Conservation (phyloP, 2,329 filamentous ascomycete genomes). For the Alternaria conjuncta region DNA sequence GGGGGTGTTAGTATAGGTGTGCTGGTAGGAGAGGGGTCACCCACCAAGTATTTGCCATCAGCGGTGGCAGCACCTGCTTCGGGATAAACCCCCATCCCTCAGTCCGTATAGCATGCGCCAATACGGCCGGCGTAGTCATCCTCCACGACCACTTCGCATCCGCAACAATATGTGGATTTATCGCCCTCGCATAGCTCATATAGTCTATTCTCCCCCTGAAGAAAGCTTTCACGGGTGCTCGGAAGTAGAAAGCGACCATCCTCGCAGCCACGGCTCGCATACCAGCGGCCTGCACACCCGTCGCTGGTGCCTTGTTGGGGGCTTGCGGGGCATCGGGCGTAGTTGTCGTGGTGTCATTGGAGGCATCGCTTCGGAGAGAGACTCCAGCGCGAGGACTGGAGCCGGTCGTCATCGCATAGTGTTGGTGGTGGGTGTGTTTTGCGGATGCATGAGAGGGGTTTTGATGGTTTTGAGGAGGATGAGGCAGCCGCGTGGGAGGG, state of each 20-base stretch:
- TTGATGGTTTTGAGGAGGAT: not conserved
- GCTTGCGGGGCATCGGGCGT: slow-evolving; percentile 31
- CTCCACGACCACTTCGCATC: slow-evolving; percentile 64
- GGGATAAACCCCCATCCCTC: slow-evolving; percentile 77
- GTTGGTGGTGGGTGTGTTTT: slow-evolving; percentile 22
- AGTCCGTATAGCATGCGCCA: slow-evolving; percentile 70
- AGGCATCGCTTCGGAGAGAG: slow-evolving; percentile 24
- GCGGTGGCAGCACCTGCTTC: slow-evolving; percentile 76
- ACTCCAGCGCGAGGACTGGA: slow-evolving; percentile 45
- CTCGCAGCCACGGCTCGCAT: slow-evolving; percentile 84
- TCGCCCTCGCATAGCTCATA: slow-evolving; percentile 67
- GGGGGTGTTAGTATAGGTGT: slow-evolving; percentile 10
- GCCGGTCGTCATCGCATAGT: slow-evolving; percentile 48
- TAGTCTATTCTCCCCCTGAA: slow-evolving; percentile 91
- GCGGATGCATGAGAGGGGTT: slow-evolving; percentile 24
- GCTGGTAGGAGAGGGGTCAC: not conserved
- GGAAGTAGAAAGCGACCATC: slow-evolving; percentile 87
- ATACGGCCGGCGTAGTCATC: slow-evolving; percentile 72
- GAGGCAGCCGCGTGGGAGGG: slow-evolving; percentile 20
- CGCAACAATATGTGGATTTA: slow-evolving; percentile 62
- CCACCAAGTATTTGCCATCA: slow-evolving; percentile 73
- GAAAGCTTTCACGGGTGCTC: slow-evolving; percentile 89
- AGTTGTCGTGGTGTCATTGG: slow-evolving; percentile 17
- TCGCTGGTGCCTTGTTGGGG: slow-evolving; percentile 64
- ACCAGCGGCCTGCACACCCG: slow-evolving; percentile 82